Evolutionary conservation across 768 basidiomycete genomes (phyloP), one percentile per base, ranked within the genome.

Genomic region (Auricularia sp.): DNA sequence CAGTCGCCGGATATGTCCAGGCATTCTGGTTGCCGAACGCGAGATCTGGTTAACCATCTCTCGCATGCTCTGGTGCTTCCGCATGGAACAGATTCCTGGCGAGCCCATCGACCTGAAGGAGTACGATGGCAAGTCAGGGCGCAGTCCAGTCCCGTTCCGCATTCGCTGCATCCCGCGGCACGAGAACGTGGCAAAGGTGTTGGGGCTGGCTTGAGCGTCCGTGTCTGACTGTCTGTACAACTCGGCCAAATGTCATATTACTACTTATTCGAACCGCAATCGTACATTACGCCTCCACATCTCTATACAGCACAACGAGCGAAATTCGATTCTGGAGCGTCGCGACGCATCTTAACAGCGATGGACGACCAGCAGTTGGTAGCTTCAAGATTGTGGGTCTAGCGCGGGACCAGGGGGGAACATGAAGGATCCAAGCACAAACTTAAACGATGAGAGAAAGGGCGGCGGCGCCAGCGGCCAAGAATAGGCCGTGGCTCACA

Each of bases 11-110:
- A 77, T 81, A 58, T 81, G 81, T 65, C 79, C 79, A 1, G 80
- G 79, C 11, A 77, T 81, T 67, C 70, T 73, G 69, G 73, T 81
- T 10, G 80, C 81, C 2, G 81, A 81, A 62, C 75, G 77, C 24
- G 79, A 81, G 69, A 71, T 82, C 39, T 81, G 72, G 69, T 72
- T 82, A 13, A 77, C 76, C 18, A 77, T 82, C 61, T 74, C 81
- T 1, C 76, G 77, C 29, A 74, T 83, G 73, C 73, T 82, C 18
- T 82, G 81, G 81, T 77, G 79, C 1, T 82, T 80, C 72, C 74
- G 68, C 36, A 76, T 81, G 69, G 74, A 75, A 47, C 72, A 74
- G 51, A 71, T 80, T 10, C 77, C 80, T 0, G 77, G 70, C 16
- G 76, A 81, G 61, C 78, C 78, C 0, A 81, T 81, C 63, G 76